Conservation (phyloP, 805 yeast species). For the Wickerhamomyces bovis region DNA sequence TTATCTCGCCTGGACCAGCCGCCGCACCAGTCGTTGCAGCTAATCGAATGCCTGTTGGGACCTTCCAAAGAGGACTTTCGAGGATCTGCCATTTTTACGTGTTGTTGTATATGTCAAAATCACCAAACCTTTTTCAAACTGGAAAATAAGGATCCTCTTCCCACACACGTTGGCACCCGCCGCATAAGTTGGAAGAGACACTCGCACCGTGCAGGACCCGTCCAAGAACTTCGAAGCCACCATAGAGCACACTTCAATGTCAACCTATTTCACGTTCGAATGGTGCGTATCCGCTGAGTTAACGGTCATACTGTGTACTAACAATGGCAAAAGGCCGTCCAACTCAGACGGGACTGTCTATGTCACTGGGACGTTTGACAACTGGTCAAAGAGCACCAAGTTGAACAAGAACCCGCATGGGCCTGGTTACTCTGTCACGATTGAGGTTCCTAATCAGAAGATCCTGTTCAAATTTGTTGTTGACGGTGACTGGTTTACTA, state of each 20-base stretch:
- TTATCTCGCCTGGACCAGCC: too few relatives aligned
- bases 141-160: not conserved
- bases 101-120: not conserved
- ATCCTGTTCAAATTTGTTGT: constrained; percentile 50
- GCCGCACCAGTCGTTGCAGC: too few relatives aligned
- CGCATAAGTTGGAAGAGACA: not conserved
- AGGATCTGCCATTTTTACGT: not conserved
- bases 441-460: constrained; percentile 34
- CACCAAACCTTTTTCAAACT: not conserved
- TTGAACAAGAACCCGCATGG: constrained; percentile 35
- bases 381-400: constrained; percentile 44
- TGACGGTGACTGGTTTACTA: constrained; percentile 49
- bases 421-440: constrained; percentile 35
- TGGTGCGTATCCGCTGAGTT: constrained; percentile 6
- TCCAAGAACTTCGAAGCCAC: not conserved
- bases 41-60: too few relatives aligned
- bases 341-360: constrained; percentile 34
- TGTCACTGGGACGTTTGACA: constrained; percentile 56
- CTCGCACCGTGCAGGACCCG: not conserved
- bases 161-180: not conserved
- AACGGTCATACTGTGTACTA: not conserved
- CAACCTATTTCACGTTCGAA: constrained; percentile 7
- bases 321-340: constrained; percentile 24
- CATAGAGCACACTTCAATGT: not conserved
- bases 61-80: too few relatives aligned